These are phyloP conservation scores for Lecanicillium sp. DNA, from an alignment of 2,329 filamentous ascomycete species.

Conservation along the genomic window DNA sequence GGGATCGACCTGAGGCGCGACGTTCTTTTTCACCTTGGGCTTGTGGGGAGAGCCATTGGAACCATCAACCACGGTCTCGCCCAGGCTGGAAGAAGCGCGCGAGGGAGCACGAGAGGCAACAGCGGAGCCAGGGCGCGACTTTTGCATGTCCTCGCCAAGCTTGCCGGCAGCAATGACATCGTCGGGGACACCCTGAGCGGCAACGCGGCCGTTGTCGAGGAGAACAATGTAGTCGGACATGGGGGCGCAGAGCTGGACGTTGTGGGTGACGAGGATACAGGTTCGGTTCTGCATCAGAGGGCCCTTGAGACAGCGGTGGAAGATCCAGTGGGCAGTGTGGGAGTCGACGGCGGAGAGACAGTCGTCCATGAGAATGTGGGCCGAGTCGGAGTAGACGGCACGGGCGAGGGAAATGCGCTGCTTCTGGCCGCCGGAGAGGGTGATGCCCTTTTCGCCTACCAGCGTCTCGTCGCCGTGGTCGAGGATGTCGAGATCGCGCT, in stretches of 20 bases:
- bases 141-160: slow-evolving; percentile 78
- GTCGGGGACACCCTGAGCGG: slow-evolving; percentile 67
- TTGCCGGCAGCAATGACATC: slow-evolving; percentile 82
- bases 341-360: slow-evolving; percentile 95
- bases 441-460: slow-evolving; percentile 95
- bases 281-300: slow-evolving; percentile 84
- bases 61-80: slow-evolving; percentile 52
- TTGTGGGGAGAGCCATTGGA: slow-evolving; percentile 41
- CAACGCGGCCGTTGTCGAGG: slow-evolving; percentile 79
- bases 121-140: slow-evolving; percentile 63
- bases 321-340: slow-evolving; percentile 97
- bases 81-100: slow-evolving; percentile 67
- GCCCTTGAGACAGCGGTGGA: slow-evolving; percentile 84
- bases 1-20: slow-evolving; percentile 43
- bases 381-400: slow-evolving; percentile 91
- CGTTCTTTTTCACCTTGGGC: slow-evolving; percentile 40
- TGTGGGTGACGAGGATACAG: slow-evolving; percentile 94
- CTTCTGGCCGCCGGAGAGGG: slow-evolving; percentile 93
- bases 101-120: slow-evolving; percentile 70
- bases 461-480: slow-evolving; percentile 89
- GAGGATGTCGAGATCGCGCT: slow-evolving; percentile 86
- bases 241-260: slow-evolving; percentile 80
- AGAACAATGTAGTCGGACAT: slow-evolving; percentile 74
- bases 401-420: slow-evolving; percentile 95
- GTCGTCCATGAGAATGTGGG: slow-evolving; percentile 86